These are phyloP conservation scores for Cyberlindnera euphorbiiphila DNA, from an alignment of 805 yeast genomes.

Conservation along the genomic window DNA sequence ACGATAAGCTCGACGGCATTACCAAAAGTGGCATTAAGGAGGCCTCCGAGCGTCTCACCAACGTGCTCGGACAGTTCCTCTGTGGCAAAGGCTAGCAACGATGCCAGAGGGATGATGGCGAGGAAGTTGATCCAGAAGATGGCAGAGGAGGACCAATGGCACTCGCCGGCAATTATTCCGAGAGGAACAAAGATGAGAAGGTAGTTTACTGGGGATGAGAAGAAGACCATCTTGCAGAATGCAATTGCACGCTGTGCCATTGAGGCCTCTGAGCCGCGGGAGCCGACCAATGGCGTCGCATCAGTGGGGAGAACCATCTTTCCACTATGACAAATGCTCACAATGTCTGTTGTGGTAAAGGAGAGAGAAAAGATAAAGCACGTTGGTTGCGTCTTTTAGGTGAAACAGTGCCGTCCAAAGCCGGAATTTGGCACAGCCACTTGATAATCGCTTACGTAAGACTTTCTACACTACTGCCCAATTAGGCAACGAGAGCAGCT, in stretches of 20 bases:
- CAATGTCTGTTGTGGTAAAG: no score
- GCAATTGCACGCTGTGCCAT: constrained; percentile 19
- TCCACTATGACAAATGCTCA: no score
- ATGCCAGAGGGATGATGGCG: constrained; percentile 91
- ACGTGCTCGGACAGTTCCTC: constrained; percentile 86
- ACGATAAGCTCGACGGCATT: constrained; percentile 97
- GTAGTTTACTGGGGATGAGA: constrained; percentile 70
- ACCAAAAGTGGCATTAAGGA: constrained; percentile 94
- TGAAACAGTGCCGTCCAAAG: no score
- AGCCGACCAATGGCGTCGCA: constrained; percentile 13
- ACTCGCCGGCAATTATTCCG: constrained; percentile 70
- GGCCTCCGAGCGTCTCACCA: constrained; percentile 91
- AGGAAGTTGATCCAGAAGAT: constrained; percentile 75
- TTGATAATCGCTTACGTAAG: no score
- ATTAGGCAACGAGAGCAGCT: no score
- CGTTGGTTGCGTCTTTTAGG: no score
- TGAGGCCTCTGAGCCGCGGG: constrained; percentile 2
- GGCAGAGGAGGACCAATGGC: constrained; percentile 49
- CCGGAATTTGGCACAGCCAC: no score
- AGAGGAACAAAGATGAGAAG: constrained; percentile 83
- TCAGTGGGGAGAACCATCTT: constrained; percentile 9
- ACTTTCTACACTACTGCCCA: no score
- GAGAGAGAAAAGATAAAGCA: no score
- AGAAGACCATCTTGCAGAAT: constrained; percentile 31
- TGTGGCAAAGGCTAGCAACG: constrained; percentile 85